Conservation (phyloP, 352 stramenopile genomes). For the Phytophthora macrochlamydospora region DNA sequence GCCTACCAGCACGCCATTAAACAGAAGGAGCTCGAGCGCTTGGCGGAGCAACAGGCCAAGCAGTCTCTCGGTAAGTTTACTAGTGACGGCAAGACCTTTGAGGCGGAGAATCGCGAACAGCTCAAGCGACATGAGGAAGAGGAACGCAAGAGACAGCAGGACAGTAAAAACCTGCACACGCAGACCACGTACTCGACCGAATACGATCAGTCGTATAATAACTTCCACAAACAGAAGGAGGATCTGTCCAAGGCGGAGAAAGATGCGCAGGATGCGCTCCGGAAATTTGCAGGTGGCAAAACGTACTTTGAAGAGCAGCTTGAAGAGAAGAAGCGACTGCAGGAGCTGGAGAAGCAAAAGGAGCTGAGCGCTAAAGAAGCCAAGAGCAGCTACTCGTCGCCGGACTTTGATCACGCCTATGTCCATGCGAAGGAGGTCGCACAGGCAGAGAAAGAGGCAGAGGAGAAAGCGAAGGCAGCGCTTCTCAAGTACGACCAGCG, state of each 20-base stretch:
- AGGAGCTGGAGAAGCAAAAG: slow-evolving; percentile 55
- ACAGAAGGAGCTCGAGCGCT: slow-evolving; percentile 37
- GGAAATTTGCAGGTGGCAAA: slow-evolving; percentile 50
- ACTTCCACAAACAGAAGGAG: slow-evolving; percentile 56
- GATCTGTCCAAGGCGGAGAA: slow-evolving; percentile 42
- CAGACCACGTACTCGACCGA: slow-evolving; percentile 48
- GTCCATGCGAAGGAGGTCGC: slow-evolving; percentile 58
- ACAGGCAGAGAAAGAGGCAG: slow-evolving; percentile 52
- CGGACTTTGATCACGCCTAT: slow-evolving; percentile 59
- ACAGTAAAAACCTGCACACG: slow-evolving; percentile 41
- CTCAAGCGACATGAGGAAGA: slow-evolving; percentile 34
- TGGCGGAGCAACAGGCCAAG: slow-evolving; percentile 33
- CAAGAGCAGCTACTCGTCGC: slow-evolving; percentile 58
- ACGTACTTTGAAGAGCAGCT: slow-evolving; percentile 65
- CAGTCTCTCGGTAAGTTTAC: slow-evolving; percentile 37
- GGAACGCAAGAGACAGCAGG: slow-evolving; percentile 31
- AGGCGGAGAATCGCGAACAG: slow-evolving; percentile 46
- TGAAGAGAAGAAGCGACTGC: slow-evolving; percentile 61
- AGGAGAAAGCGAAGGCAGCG: slow-evolving; percentile 60
- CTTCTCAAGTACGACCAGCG: slow-evolving; percentile 64
- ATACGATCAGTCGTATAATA: slow-evolving; percentile 57
- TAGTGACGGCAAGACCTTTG: slow-evolving; percentile 47
- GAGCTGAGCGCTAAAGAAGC: slow-evolving; percentile 40
- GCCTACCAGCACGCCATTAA: slow-evolving; percentile 45
- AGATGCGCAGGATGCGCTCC: slow-evolving; percentile 43